A percentile compares a stretch with the other conserved stretches of the same genome.
Evolutionary conservation across 2,329 filamentous ascomycete species (phyloP).

Genomic region (Sporothrix dimorphospora): DNA sequence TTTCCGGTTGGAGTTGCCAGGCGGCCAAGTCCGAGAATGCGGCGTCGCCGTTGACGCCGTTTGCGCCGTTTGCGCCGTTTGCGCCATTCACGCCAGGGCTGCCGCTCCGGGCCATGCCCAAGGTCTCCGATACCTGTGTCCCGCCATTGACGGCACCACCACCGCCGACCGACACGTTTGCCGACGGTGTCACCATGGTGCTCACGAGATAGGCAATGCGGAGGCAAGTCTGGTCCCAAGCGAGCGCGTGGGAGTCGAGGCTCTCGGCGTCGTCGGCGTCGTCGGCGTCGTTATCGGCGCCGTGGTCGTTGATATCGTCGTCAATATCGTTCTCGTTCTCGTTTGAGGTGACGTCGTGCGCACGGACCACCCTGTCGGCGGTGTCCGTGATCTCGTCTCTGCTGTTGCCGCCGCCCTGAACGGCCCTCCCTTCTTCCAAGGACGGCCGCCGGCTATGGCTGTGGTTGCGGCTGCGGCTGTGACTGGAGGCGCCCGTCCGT

Average conservation of each 20-base stretch:
- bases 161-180: slow-evolving; percentile 12
- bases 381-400: not conserved
- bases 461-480: not conserved
- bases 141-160: not conserved
- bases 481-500: not conserved
- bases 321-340: no score
- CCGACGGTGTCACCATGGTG: slow-evolving; percentile 32
- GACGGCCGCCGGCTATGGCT: slow-evolving; percentile 14
- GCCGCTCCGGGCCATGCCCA: not conserved
- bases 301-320: not conserved
- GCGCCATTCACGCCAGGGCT: not conserved
- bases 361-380: not conserved
- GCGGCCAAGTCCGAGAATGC: not conserved
- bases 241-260: slow-evolving; percentile 34
- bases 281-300: not conserved
- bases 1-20: slow-evolving; percentile 24
- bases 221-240: slow-evolving; percentile 38
- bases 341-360: not conserved
- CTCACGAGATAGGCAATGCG: slow-evolving; percentile 35
- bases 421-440: slow-evolving; percentile 1
- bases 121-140: not conserved
- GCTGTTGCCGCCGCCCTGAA: not conserved
- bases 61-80: not conserved
- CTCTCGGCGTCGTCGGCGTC: slow-evolving; percentile 20
- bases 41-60: not conserved